Evolutionary conservation across 495 filamentous ascomycete species (phyloP).

Genomic region (Letharia columbiana): DNA sequence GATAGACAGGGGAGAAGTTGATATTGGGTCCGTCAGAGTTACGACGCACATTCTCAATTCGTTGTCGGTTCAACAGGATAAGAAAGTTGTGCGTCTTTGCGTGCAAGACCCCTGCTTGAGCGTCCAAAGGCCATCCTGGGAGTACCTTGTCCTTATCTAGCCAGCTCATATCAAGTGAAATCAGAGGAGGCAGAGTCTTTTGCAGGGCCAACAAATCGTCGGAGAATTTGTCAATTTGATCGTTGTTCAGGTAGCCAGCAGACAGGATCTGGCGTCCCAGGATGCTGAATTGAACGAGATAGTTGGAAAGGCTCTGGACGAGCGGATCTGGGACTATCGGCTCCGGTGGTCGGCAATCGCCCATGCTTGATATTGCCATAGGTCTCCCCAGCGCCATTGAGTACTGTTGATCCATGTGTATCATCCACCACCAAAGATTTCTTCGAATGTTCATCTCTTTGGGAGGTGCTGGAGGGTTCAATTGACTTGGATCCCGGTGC

Average conservation of each 20-base stretch:
- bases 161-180: slow-evolving; percentile 41
- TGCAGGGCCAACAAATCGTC: slow-evolving; percentile 33
- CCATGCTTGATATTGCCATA: slow-evolving; percentile 39
- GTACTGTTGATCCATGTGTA: slow-evolving; percentile 44
- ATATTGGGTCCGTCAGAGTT: slow-evolving; percentile 15
- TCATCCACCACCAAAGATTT: slow-evolving; percentile 44
- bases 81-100: slow-evolving; percentile 39
- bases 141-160: slow-evolving; percentile 30
- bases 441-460: slow-evolving; percentile 33
- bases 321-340: slow-evolving; percentile 34
- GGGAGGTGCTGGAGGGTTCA: slow-evolving; percentile 36
- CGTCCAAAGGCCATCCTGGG: slow-evolving; percentile 39
- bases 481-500: slow-evolving; percentile 37
- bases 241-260: slow-evolving; percentile 31
- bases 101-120: slow-evolving; percentile 35
- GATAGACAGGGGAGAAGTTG: slow-evolving; percentile 10
- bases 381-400: slow-evolving; percentile 41
- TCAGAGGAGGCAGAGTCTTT: slow-evolving; percentile 35
- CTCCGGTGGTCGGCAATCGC: slow-evolving; percentile 38
- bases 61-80: slow-evolving; percentile 40
- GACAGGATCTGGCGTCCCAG: slow-evolving; percentile 39
- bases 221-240: slow-evolving; percentile 39
- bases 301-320: slow-evolving; percentile 33
- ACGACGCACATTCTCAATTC: slow-evolving; percentile 26
- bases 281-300: slow-evolving; percentile 38